Conservation (phyloP, 306 rosid species). For the Carpinus fangiana region DNA sequence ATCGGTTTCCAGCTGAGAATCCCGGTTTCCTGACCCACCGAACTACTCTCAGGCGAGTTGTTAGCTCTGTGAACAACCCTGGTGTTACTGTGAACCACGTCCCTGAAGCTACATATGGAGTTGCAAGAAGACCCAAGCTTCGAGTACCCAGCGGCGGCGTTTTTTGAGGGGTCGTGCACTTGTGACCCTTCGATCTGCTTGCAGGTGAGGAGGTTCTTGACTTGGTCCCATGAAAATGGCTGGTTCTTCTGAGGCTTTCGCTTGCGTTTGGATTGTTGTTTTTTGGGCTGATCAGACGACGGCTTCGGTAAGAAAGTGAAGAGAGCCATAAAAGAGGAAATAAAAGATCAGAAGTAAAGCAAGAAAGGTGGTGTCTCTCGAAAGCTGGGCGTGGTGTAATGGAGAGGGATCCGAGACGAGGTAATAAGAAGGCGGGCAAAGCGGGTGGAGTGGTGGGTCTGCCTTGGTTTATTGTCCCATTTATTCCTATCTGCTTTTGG, state of each 20-base stretch:
- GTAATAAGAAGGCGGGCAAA: conserved; percentile 28
- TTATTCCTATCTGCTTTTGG: neutral
- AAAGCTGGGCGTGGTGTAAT: neutral
- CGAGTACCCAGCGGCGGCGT: conserved; percentile 38
- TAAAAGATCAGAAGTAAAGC: conserved; percentile 8
- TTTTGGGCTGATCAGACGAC: conserved; percentile 38
- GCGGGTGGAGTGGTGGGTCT: conserved; percentile 31
- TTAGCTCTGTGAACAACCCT: conserved; percentile 80
- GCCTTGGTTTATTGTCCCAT: conserved; percentile 3
- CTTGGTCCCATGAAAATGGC: conserved; percentile 83
- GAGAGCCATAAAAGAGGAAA: conserved; percentile 53
- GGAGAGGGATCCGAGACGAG: conserved; percentile 11
- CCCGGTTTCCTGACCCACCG: conserved; percentile 74
- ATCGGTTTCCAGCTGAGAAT: conserved; percentile 50
- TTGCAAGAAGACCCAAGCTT: conserved; percentile 86
- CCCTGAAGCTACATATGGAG: conserved; percentile 89
- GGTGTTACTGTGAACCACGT: conserved; percentile 81
- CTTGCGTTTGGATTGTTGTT: conserved; percentile 34
- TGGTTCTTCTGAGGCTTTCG: conserved; percentile 35
- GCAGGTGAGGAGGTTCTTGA: conserved; percentile 82
- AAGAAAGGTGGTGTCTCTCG: neutral
- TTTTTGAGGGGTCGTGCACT: conserved; percentile 75
- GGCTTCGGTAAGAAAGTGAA: conserved; percentile 52
- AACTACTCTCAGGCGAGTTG: conserved; percentile 89
- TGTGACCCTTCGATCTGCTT: conserved; percentile 77